phyloP scores from a whole-genome alignment of 352 stramenopile genomes.

The Poterioochromonas sp. region DNA sequence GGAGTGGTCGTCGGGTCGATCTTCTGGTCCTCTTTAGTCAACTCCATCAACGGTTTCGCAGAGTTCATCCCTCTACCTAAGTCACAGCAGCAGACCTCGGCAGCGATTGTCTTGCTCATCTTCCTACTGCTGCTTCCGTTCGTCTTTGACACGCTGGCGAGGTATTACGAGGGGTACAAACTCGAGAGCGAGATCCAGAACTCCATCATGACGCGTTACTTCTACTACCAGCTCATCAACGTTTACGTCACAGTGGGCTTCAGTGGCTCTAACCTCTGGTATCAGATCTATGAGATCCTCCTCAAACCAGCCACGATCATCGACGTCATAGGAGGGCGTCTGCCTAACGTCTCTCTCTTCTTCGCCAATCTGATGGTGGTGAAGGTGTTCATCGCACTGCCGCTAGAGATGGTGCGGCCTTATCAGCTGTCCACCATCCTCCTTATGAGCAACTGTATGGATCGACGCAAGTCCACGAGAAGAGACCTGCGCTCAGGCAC shows the following conservation, averaged over 20 bases:
- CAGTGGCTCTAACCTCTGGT: background rate
- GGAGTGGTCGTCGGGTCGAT: conserved; percentile 1
- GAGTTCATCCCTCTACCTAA: background rate
- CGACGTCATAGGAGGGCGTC: background rate
- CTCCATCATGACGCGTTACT: conserved; percentile 23
- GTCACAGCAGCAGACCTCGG: background rate
- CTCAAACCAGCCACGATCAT: background rate
- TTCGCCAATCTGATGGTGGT: conserved; percentile 22
- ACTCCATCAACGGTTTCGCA: background rate
- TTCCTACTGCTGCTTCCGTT: conserved; percentile 1
- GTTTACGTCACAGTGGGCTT: conserved; percentile 26
- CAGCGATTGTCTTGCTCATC: background rate
- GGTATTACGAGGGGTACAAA: conserved; percentile 22
- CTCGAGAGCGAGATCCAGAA: conserved; percentile 23
- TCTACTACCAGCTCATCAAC: conserved; percentile 27
- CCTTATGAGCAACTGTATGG: conserved; percentile 4
- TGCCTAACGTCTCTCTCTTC: conserved; percentile 3
- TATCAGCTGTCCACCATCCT: conserved; percentile 25
- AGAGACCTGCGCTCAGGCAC: conserved; percentile 8
- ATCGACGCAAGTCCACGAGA: background rate
- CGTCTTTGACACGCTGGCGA: conserved; percentile 1
- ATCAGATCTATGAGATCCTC: background rate
- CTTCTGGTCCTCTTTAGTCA: conserved; percentile 24
- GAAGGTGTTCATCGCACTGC: conserved; percentile 1
- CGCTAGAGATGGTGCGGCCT: conserved; percentile 18